Conservation (phyloP, 192 early-diverging fungal genomes). For the Obelidium mucronatum region DNA sequence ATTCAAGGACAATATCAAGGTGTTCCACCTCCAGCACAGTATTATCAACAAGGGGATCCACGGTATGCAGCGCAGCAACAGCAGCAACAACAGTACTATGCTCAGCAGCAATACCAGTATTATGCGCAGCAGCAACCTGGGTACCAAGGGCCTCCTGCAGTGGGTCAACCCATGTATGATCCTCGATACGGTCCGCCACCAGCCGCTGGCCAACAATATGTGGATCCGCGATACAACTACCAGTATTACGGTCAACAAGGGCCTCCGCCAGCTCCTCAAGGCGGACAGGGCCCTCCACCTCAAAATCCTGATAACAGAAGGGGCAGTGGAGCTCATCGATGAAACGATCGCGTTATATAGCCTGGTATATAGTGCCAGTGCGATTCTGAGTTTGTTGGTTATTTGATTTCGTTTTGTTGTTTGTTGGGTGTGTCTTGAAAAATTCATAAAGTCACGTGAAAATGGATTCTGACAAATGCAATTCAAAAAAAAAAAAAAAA, state of each 20-base stretch:
- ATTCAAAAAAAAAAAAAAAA: too few relatives aligned
- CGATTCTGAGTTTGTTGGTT: too few relatives aligned
- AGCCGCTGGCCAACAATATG: neutral
- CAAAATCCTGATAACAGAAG: neutral
- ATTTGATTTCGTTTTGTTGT: too few relatives aligned
- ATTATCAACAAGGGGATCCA: constrained; percentile 18
- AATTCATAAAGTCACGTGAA: too few relatives aligned
- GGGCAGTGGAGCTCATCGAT: constrained; percentile 1
- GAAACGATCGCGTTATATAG: neutral
- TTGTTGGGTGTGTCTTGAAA: too few relatives aligned
- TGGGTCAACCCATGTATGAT: constrained; percentile 14
- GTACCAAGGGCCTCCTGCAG: neutral
- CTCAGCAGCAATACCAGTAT: constrained; percentile 23
- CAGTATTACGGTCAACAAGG: constrained; percentile 29
- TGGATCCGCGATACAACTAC: constrained; percentile 36
- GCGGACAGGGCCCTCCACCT: neutral
- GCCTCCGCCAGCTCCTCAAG: neutral
- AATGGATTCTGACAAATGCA: too few relatives aligned
- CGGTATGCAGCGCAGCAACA: constrained; percentile 31
- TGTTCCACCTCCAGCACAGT: constrained; percentile 20
- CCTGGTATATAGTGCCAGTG: too few relatives aligned
- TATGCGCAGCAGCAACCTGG: constrained; percentile 7
- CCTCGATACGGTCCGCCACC: constrained; percentile 11
- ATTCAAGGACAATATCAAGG: neutral
- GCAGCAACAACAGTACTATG: constrained; percentile 40